These are phyloP conservation scores for Dalbergia cultrata DNA, from an alignment of 306 rosid genomes.

Conservation along the genomic window DNA sequence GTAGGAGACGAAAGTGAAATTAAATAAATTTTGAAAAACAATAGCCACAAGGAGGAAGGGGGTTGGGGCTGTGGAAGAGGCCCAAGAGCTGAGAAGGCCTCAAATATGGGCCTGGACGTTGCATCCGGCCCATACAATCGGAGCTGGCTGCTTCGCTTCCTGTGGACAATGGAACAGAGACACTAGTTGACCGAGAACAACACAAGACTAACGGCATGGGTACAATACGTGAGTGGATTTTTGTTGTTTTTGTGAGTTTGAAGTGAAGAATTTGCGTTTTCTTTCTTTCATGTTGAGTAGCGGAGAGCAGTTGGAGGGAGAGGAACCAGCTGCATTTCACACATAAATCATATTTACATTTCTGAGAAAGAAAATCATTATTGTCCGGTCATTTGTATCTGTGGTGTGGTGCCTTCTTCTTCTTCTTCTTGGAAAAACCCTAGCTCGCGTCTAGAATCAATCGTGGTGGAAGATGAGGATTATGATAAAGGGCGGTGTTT, in stretches of 20 bases:
- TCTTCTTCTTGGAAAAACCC: neutral
- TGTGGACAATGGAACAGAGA: neutral
- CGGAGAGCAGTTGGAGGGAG: too few relatives aligned
- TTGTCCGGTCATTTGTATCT: neutral
- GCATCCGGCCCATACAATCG: neutral
- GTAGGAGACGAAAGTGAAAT: too few relatives aligned
- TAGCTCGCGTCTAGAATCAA: neutral
- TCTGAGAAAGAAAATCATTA: neutral
- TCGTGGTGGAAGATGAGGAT: conserved; percentile 82
- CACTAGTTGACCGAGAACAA: too few relatives aligned
- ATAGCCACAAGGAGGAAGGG: too few relatives aligned
- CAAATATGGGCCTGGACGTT: neutral
- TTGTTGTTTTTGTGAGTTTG: neutral
- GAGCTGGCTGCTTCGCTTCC: neutral
- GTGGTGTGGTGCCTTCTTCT: neutral
- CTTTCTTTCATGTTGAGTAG: too few relatives aligned
- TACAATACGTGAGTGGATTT: too few relatives aligned
- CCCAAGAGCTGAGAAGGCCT: neutral
- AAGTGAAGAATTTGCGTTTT: neutral
- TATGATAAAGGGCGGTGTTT: conserved; percentile 96
- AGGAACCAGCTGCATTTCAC: too few relatives aligned
- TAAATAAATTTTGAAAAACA: too few relatives aligned
- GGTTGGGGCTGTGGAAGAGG: too few relatives aligned
- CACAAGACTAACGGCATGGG: too few relatives aligned
- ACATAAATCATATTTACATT: too few relatives aligned